These are phyloP conservation scores for Lepidium aucheri DNA, from an alignment of 345 rosid genomes.

Conservation along the genomic window DNA sequence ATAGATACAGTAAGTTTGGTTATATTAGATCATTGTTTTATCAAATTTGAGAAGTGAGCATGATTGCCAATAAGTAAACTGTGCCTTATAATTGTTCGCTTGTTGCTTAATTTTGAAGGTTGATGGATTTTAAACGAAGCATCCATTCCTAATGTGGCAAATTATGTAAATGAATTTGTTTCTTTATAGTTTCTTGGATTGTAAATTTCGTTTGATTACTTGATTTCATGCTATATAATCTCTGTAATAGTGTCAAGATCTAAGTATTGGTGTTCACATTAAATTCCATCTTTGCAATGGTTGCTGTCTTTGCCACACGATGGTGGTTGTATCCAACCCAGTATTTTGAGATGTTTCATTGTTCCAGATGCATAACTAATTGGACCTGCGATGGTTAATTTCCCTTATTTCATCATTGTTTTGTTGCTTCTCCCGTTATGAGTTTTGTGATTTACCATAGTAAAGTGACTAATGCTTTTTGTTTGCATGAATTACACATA, in stretches of 20 bases:
- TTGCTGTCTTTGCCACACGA: constrained; percentile 37
- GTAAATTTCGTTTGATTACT: too few relatives aligned
- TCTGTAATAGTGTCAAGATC: too few relatives aligned
- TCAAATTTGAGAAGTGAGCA: background rate
- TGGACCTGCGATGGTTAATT: constrained; percentile 47
- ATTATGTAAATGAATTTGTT: too few relatives aligned
- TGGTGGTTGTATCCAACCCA: constrained; percentile 64
- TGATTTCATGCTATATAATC: too few relatives aligned
- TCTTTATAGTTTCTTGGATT: too few relatives aligned
- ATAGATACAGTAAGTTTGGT: background rate
- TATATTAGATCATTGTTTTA: background rate
- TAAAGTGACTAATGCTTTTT: background rate
- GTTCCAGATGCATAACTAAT: constrained; percentile 54
- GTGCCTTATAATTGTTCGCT: background rate
- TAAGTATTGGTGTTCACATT: too few relatives aligned
- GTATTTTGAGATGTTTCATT: constrained; percentile 58
- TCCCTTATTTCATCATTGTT: background rate
- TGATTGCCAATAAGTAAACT: background rate
- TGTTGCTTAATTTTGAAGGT: constrained; percentile 38
- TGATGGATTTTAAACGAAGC: constrained; percentile 68
- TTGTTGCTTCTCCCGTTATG: background rate
- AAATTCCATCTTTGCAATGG: too few relatives aligned
- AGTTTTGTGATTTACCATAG: background rate
- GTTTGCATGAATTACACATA: constrained; percentile 26
- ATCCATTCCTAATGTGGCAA: constrained; percentile 45